Percentiles rank a stretch among this genome's conserved stretches.
These are phyloP conservation scores for Achlya hypogyna DNA, from an alignment of 352 stramenopile species.

Conservation along the genomic window DNA sequence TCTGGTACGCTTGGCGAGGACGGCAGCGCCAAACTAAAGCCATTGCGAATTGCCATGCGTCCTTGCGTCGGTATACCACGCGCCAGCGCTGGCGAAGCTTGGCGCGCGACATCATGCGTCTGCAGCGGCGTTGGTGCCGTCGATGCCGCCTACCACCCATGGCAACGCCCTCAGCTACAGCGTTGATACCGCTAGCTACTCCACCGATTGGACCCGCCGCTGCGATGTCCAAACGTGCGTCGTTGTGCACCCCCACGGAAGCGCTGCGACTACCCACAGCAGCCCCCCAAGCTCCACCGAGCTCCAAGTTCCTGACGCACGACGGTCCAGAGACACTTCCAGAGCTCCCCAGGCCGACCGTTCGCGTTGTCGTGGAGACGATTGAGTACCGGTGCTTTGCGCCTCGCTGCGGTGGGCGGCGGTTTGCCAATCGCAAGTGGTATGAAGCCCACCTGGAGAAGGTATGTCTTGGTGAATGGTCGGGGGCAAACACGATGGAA, in stretches of 20 bases:
- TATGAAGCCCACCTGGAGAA: constrained; percentile 7
- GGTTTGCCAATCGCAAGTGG: constrained; percentile 15
- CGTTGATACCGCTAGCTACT: too few relatives aligned
- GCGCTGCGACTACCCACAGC: too few relatives aligned
- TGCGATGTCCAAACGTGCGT: too few relatives aligned
- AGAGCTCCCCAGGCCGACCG: too few relatives aligned
- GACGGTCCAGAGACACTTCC: too few relatives aligned
- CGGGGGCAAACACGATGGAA: background rate
- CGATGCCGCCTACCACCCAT: background rate
- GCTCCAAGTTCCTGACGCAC: background rate
- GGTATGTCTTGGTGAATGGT: background rate
- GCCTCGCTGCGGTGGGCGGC: constrained; percentile 4
- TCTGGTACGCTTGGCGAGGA: background rate
- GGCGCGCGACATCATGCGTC: background rate
- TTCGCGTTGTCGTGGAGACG: background rate
- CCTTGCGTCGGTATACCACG: background rate
- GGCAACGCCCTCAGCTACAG: too few relatives aligned
- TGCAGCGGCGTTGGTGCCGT: background rate
- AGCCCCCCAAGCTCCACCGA: too few relatives aligned
- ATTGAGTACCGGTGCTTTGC: constrained; percentile 12
- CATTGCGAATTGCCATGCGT: background rate
- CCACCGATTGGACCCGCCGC: too few relatives aligned
- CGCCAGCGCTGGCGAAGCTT: background rate
- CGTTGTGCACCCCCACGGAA: too few relatives aligned
- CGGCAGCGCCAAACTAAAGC: background rate